Base-by-base conservation (phyloP, 2,329 filamentous ascomycete species). In the Emergomyces africanus region DNA sequence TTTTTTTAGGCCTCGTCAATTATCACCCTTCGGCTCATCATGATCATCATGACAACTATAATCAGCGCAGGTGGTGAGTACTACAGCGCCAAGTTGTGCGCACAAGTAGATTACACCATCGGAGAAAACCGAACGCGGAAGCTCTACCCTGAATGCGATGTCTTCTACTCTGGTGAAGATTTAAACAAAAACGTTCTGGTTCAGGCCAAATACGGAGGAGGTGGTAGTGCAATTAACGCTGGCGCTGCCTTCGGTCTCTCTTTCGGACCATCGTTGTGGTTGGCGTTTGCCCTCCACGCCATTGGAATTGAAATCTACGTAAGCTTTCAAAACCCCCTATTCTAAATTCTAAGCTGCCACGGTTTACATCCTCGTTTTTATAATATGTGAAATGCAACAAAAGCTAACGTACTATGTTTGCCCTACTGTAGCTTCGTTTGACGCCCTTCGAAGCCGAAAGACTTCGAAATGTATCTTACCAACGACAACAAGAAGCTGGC, bases 251-350 rank as follows among this genome's bases (percentile, higher is more conserved):
- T 83, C 20, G 73, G 76, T 18, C 55, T 78, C 1, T 69, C 66
- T 1, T 85, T 84, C 61, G 81, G 80, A 2, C 75, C 78, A 63
- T 75, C 78, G 0, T 59, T 77, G 0, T 85, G 81, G 79, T 58
- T 85, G 5, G 76, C 80, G 0, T 64, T 83, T 1, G 61, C 74
- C 0, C 57, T 85, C 0, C 82, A 86, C 63, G 72, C 71, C 6
- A 55, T 81, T 30, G 76, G 74, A 0, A 70, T 78, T 0, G 80
- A 82, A 66, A 44, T 79, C 42, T 80, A 80, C 59, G 68, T 84
- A 28, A 70, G 67, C 35, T 51, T 15, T 33, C 48, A 28, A 9
- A 37, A 79, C 79, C 59, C 30, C 14, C 48, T 51, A 18, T 9
- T n/a, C 2, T 9, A 8, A 44, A 44, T 10, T 3, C n/a, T 18